phyloP scores from a whole-genome alignment of 257 asterid genomes.

The Ocimum tenuiflorum region DNA sequence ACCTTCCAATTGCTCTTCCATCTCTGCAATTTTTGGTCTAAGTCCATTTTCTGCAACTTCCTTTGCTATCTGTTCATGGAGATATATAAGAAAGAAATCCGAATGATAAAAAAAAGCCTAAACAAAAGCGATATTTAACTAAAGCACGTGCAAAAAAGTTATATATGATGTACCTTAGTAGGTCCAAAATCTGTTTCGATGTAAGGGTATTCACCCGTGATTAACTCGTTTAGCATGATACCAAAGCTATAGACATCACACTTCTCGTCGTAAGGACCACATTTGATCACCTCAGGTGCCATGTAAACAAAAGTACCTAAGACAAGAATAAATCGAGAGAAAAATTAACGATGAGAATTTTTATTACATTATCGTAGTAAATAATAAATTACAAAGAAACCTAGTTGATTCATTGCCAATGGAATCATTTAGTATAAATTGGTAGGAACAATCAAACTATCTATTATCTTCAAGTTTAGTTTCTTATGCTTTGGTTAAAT shows the following conservation, averaged over 20 bases:
- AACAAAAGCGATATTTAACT: no score
- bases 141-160: no score
- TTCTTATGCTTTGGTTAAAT: no score
- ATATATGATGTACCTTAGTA: conserved; percentile 41
- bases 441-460: no score
- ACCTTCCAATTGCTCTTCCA: conserved; percentile 29
- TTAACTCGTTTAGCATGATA: conserved; percentile 50
- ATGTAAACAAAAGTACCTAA: conserved; percentile 72
- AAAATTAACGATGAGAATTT: no score
- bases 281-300: conserved; percentile 72
- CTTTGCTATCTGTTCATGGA: conserved; percentile 46
- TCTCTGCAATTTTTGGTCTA: conserved; percentile 44
- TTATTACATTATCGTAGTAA: no score
- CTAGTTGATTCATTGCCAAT: no score
- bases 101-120: no score
- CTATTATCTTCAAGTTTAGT: no score
- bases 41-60: conserved; percentile 66
- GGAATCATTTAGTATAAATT: no score
- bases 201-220: conserved; percentile 61
- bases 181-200: conserved; percentile 55
- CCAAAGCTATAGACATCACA: conserved; percentile 76
- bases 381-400: no score
- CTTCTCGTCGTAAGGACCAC: conserved; percentile 61
- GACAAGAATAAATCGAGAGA: neutral
- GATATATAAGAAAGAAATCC: no score